Percentiles rank a stretch among this genome's conserved stretches.
phyloP scores from a whole-genome alignment of 1,284 basidiomycete species.

The Ceratobasidium papillatum region DNA sequence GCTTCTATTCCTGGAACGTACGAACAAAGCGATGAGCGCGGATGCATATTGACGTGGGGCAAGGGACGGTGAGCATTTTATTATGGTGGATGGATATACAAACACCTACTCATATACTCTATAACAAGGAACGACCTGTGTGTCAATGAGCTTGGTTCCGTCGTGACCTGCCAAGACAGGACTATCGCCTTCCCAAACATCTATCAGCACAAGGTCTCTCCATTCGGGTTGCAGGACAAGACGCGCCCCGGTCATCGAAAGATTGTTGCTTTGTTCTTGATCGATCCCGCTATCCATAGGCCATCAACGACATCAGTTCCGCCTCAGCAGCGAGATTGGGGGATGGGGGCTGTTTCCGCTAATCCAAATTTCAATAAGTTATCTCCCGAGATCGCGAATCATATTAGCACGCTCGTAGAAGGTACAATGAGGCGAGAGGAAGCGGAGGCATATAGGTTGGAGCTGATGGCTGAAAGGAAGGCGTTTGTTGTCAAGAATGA shows the following conservation, averaged over 20 bases:
- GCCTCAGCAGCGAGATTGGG: constrained; percentile 49
- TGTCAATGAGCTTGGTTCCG: constrained; percentile 46
- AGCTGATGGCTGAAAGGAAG: constrained; percentile 28
- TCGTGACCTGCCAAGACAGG: constrained; percentile 50
- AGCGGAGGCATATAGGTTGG: neutral
- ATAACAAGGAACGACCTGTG: constrained; percentile 5
- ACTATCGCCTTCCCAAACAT: constrained; percentile 63
- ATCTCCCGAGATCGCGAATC: too few relatives aligned
- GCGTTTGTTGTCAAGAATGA: neutral
- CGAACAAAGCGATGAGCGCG: neutral
- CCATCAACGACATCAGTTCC: constrained; percentile 45
- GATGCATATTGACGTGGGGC: neutral
- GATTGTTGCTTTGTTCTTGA: constrained; percentile 52
- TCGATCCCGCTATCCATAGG: constrained; percentile 48
- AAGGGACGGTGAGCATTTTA: neutral
- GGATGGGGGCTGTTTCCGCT: constrained; percentile 41
- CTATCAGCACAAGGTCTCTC: too few relatives aligned
- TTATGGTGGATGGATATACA: neutral
- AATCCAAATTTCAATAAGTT: too few relatives aligned
- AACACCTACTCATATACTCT: neutral
- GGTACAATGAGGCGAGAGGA: neutral
- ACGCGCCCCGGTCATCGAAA: constrained; percentile 51
- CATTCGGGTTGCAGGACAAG: constrained; percentile 51
- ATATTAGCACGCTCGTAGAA: neutral
- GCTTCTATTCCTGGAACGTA: neutral